Base-by-base conservation (phyloP, 306 rosid genomes). In the Begonia peltatifolia region DNA sequence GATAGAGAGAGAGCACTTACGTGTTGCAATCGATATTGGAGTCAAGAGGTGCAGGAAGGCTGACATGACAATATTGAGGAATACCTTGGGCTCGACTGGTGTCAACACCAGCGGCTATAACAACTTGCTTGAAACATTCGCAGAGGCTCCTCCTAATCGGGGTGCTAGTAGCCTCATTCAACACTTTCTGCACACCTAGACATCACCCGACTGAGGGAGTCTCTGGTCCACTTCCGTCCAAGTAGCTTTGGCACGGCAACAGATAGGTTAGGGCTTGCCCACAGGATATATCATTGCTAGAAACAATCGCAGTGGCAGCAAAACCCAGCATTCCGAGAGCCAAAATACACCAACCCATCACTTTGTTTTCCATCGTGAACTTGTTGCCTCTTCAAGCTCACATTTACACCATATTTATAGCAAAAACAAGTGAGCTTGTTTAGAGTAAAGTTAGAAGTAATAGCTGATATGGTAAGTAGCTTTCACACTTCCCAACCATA, bases 11-110 rank as follows among this genome's bases (percentile, higher is more conserved):
- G 2, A 38, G 12, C n/a, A 13, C 44, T 41, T 60, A 73, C 79
- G 1, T 9, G 64, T 2, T 48, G 20, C 75, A 69, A 20, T 74
- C 46, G 2, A 57, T 14, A 0, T 41, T 14, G 15, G 72, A 75
- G 30, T 69, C 75, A 3, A 69, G 52, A 15, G 75, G 71, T 6
- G 68, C 13, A 10, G 50, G 16, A 23, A 46, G 13, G 11, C 17
- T 4, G 50, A 69, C 18, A 0, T 65, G 12, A 68, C 75, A 74
- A 1, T 9, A 5, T 0, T 48, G 9, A 12, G 66, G 60, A n/a
- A 68, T 22, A 9, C 14, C 4, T 5, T 15, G 15, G 5, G 57
- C 46, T 58, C 64, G 60, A 0, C 46, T 56, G 9, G 10, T 47
- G 20, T 48, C 46, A 6, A 65, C 5, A 8, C 14, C 12, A 6